These are phyloP conservation scores for Coniophora puteana DNA, from an alignment of 1,284 basidiomycete genomes.

Conservation along the genomic window DNA sequence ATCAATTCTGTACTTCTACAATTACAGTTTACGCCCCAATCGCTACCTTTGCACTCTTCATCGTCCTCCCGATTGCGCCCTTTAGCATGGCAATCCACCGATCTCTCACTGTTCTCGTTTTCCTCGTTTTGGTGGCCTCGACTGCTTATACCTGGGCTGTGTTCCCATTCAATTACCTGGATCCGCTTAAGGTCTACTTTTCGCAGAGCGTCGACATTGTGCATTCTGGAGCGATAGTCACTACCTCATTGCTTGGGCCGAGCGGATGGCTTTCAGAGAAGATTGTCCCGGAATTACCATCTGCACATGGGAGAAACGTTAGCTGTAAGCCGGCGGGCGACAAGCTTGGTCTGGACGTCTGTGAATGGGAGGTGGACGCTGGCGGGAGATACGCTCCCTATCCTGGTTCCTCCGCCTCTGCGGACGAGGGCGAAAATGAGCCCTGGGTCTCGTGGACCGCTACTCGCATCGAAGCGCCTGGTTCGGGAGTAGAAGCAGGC, in stretches of 20 bases:
- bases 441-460: constrained; percentile 32
- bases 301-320: constrained; percentile 33
- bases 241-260: constrained; percentile 46
- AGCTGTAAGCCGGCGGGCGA: constrained; percentile 15
- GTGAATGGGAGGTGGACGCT: constrained; percentile 34
- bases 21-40: constrained; percentile 48
- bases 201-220: constrained; percentile 51
- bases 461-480: constrained; percentile 31
- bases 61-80: constrained; percentile 58
- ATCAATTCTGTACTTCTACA: constrained; percentile 2
- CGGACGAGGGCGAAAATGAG: too few relatives aligned
- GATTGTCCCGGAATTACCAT: constrained; percentile 52
- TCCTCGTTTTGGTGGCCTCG: constrained; percentile 41
- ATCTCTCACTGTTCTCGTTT: constrained; percentile 36
- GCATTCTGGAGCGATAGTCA: constrained; percentile 14
- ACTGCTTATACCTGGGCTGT: constrained; percentile 42
- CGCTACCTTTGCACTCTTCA: constrained; percentile 43
- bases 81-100: constrained; percentile 56
- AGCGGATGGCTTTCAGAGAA: constrained; percentile 37
- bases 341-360: constrained; percentile 28
- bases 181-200: constrained; percentile 69
- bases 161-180: constrained; percentile 59
- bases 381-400: constrained; percentile 26
- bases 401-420: constrained; percentile 18
- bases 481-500: too few relatives aligned